These are phyloP conservation scores for Pseudonitzschia pungens DNA, from an alignment of 108 stramenopile genomes.

Conservation along the genomic window DNA sequence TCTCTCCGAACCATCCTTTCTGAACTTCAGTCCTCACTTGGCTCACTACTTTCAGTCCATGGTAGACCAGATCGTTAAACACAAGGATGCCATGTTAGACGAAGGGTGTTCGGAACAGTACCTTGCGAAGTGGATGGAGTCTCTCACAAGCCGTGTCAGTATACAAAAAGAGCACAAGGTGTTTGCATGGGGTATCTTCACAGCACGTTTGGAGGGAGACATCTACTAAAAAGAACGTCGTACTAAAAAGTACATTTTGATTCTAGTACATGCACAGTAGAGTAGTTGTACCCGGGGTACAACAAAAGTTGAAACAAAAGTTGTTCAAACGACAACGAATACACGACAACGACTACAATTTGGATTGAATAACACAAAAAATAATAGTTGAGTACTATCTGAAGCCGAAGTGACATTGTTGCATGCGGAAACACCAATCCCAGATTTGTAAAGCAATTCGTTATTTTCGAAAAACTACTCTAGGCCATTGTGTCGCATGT, in stretches of 20 bases:
- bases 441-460: neutral
- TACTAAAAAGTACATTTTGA: no score
- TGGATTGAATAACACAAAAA: no score
- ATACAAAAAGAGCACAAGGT: constrained; percentile 51
- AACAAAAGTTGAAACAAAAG: no score
- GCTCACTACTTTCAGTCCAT: constrained; percentile 49
- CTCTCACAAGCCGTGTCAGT: constrained; percentile 42
- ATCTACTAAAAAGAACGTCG: constrained; percentile 14
- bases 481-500: constrained; percentile 94
- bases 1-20: constrained; percentile 35
- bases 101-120: constrained; percentile 40
- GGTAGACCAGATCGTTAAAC: constrained; percentile 44
- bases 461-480: constrained; percentile 31
- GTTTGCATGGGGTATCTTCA: constrained; percentile 53
- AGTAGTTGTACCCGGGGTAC: no score
- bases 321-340: no score
- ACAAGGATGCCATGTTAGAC: constrained; percentile 37
- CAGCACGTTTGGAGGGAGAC: constrained; percentile 28
- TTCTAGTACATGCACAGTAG: no score
- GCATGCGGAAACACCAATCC: no score
- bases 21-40: constrained; percentile 49
- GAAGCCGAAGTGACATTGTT: no score
- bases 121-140: constrained; percentile 41
- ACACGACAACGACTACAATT: no score
- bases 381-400: no score